Conservation (phyloP, 495 filamentous ascomycete species). For the Immersiella caudata region DNA sequence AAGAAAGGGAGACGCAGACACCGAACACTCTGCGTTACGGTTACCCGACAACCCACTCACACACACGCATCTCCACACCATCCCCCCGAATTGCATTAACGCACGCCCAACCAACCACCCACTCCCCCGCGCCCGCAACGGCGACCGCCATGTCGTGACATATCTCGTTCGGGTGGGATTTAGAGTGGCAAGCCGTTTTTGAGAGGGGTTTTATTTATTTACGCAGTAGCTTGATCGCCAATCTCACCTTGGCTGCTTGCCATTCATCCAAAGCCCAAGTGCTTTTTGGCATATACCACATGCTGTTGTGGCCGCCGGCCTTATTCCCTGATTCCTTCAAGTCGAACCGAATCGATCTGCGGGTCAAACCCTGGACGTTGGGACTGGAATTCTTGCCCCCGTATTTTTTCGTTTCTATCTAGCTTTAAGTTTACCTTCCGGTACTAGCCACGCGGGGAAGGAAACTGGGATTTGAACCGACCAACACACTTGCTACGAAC, state of each 20-base stretch:
- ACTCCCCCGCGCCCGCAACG: background rate
- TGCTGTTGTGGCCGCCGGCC: background rate
- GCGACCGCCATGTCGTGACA: conserved; percentile 11
- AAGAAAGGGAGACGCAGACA: conserved; percentile 2
- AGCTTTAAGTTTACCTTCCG: background rate
- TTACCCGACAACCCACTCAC: conserved; percentile 6
- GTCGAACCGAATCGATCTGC: background rate
- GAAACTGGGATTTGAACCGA: background rate
- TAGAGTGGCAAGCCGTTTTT: conserved; percentile 10
- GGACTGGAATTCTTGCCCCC: background rate
- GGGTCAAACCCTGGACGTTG: background rate
- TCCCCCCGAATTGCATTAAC: conserved; percentile 4
- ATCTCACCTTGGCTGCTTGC: background rate
- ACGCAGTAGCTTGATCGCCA: conserved; percentile 14
- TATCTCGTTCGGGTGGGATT: background rate
- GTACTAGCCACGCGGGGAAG: background rate
- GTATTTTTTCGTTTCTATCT: background rate
- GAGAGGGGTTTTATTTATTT: background rate
- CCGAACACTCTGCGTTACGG: conserved; percentile 4
- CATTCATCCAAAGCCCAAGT: background rate
- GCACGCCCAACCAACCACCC: background rate
- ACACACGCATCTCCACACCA: background rate
- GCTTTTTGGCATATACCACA: background rate
- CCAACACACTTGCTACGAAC: background rate
- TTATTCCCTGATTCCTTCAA: background rate